These are phyloP conservation scores for Arabidopsis arenosa DNA, from an alignment of 345 rosid species.

Conservation along the genomic window DNA sequence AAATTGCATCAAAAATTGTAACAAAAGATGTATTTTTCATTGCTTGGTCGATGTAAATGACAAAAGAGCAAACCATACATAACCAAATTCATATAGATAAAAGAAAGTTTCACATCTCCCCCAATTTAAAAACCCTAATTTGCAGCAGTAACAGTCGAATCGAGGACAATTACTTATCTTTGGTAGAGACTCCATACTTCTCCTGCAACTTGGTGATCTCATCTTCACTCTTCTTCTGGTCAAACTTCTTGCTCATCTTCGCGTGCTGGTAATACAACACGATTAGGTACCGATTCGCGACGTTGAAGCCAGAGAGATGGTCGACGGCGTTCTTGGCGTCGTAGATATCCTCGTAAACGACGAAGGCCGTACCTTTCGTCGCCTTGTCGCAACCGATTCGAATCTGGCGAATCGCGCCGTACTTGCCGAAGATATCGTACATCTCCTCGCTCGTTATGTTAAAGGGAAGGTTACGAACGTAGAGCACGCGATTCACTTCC, in stretches of 20 bases:
- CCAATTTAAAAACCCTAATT: constrained; percentile 35
- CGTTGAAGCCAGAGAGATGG: constrained; percentile 97
- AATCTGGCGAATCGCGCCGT: constrained; percentile 96
- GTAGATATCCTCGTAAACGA: constrained; percentile 94
- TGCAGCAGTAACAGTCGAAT: constrained; percentile 1
- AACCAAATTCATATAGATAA: constrained; percentile 10
- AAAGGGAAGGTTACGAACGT: constrained; percentile 97
- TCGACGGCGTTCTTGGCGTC: constrained; percentile 98
- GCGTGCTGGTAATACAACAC: constrained; percentile 93
- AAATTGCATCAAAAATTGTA: constrained; percentile 1
- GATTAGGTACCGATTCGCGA: constrained; percentile 88
- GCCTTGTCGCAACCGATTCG: constrained; percentile 89
- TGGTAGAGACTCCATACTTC: constrained; percentile 87
- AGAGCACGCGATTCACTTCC: constrained; percentile 91
- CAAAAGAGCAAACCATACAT: not conserved
- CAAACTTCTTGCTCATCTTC: constrained; percentile 92
- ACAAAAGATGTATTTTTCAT: constrained; percentile 22
- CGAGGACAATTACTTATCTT: constrained; percentile 63
- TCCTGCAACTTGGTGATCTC: constrained; percentile 87
- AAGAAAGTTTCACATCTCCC: not conserved
- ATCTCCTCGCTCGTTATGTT: constrained; percentile 99
- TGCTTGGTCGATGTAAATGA: constrained; percentile 15
- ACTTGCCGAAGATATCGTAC: constrained; percentile 98
- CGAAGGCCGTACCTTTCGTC: constrained; percentile 94
- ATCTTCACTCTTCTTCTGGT: constrained; percentile 92